A percentile compares a stretch with the other conserved stretches of the same genome.
Evolutionary conservation across 73 alveolate species (phyloP).

Genomic region (Durusdinium trenchii): DNA sequence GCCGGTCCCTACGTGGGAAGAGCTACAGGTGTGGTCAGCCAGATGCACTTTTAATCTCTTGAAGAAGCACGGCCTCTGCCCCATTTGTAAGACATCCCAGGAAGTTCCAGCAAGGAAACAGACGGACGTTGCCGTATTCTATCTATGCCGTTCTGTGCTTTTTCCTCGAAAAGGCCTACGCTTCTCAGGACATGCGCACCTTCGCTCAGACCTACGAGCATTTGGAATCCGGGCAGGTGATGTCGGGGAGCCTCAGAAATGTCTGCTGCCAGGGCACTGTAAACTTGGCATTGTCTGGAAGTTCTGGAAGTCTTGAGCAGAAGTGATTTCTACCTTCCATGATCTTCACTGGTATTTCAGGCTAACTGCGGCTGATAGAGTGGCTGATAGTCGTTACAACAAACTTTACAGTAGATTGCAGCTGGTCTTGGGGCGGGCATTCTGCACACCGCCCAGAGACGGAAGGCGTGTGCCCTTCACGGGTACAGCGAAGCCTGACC

Average conservation of each 20-base stretch:
- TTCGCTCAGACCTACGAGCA: slow-evolving; percentile 67
- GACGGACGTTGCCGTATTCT: neutral
- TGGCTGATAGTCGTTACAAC: too few species aligned
- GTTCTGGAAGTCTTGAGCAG: too few species aligned
- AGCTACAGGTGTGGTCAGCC: slow-evolving; percentile 4
- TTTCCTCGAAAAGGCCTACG: neutral
- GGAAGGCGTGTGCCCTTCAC: slow-evolving; percentile 63
- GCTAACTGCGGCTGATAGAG: too few species aligned
- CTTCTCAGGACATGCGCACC: slow-evolving; percentile 52
- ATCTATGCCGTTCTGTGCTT: neutral
- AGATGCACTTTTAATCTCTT: neutral
- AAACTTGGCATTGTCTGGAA: too few species aligned
- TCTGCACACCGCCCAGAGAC: neutral
- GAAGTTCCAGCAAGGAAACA: neutral
- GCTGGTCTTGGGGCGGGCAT: too few species aligned
- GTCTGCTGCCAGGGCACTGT: too few species aligned
- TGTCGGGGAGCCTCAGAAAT: too few species aligned
- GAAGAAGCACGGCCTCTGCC: neutral
- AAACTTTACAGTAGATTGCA: too few species aligned
- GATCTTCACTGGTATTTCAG: too few species aligned
- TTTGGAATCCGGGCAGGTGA: slow-evolving; percentile 32
- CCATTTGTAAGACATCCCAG: neutral
- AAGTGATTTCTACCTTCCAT: too few species aligned
- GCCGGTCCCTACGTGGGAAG: slow-evolving; percentile 69
- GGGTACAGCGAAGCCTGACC: slow-evolving; percentile 40